These are phyloP conservation scores for Canna indica DNA, from an alignment of 176 grass and related monocot genomes.

Conservation along the genomic window DNA sequence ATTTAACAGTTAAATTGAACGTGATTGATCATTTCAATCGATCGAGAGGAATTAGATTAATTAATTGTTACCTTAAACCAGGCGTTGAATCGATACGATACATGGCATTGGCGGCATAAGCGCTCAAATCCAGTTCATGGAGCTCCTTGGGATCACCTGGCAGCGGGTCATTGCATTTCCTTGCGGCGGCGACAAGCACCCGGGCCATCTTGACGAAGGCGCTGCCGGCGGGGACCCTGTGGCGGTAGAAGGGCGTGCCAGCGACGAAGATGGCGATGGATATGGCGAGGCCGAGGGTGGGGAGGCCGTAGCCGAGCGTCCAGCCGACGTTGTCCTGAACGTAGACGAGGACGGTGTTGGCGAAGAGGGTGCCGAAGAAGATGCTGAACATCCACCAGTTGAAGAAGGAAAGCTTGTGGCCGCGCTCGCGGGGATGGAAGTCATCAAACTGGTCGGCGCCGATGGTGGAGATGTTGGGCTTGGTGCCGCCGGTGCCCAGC, in stretches of 20 bases:
- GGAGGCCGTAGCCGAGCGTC: conserved; percentile 73
- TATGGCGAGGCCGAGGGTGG: conserved; percentile 56
- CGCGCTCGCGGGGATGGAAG: conserved; percentile 44
- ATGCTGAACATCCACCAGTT: conserved; percentile 99
- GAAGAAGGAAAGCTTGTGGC: conserved; percentile 93
- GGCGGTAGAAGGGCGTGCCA: conserved; percentile 72
- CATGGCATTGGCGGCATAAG: conserved; percentile 41
- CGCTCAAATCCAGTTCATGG: conserved; percentile 41
- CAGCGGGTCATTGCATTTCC: conserved; percentile 24
- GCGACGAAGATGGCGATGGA: conserved; percentile 60
- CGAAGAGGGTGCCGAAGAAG: conserved; percentile 89
- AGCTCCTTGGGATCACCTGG: conserved; percentile 48
- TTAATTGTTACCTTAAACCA: conserved; percentile 15
- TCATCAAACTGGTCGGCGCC: conserved; percentile 91
- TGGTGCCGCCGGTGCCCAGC: conserved; percentile 78
- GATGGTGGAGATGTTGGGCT: conserved; percentile 96
- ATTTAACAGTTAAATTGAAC: background rate
- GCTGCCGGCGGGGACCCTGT: conserved; percentile 63
- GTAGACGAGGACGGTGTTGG: conserved; percentile 68
- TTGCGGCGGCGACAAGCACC: conserved; percentile 44
- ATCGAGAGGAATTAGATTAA: background rate
- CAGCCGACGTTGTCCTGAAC: conserved; percentile 85
- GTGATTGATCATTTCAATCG: background rate
- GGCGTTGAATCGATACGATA: conserved; percentile 36
- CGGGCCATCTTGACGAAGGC: conserved; percentile 63